Conservation (phyloP, 73 alveolate genomes). For the Halteria grandinella region DNA sequence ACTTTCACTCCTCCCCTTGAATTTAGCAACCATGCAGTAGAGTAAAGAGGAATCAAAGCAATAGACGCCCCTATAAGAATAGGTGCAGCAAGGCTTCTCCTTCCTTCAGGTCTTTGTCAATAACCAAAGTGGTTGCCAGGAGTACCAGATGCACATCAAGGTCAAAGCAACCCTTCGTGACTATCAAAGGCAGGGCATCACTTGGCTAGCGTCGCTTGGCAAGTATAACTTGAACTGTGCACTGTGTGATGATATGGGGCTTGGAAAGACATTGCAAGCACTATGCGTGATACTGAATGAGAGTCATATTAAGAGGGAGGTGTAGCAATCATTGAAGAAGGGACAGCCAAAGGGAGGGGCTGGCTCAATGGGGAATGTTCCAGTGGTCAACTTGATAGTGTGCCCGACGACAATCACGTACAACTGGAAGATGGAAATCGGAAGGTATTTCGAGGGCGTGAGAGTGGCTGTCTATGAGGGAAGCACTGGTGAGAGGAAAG, state of each 20-base stretch:
- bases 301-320: constrained; percentile 10
- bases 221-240: constrained; percentile 94
- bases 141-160: constrained; percentile 58
- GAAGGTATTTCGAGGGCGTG: constrained; percentile 88
- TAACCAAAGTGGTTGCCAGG: constrained; percentile 31
- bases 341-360: too few species aligned
- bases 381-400: constrained; percentile 86
- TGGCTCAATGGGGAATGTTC: too few species aligned
- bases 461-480: constrained; percentile 73
- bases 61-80: constrained; percentile 19
- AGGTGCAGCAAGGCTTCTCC: constrained; percentile 53
- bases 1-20: constrained; percentile 24
- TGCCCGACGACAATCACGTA: constrained; percentile 96
- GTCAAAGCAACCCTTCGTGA: constrained; percentile 86
- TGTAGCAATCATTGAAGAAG: too few species aligned
- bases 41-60: too few species aligned
- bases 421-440: constrained; percentile 95
- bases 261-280: constrained; percentile 95
- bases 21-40: too few species aligned
- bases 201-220: constrained; percentile 95
- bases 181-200: constrained; percentile 94
- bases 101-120: constrained; percentile 53
- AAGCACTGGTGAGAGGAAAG: constrained; percentile 52
- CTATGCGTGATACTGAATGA: constrained; percentile 86
- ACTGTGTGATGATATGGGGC: constrained; percentile 99